Percentiles rank a stretch among this genome's conserved stretches.
Evolutionary conservation across 805 yeast species (phyloP).

Genomic region (Saccharomycopsis lassenensis): DNA sequence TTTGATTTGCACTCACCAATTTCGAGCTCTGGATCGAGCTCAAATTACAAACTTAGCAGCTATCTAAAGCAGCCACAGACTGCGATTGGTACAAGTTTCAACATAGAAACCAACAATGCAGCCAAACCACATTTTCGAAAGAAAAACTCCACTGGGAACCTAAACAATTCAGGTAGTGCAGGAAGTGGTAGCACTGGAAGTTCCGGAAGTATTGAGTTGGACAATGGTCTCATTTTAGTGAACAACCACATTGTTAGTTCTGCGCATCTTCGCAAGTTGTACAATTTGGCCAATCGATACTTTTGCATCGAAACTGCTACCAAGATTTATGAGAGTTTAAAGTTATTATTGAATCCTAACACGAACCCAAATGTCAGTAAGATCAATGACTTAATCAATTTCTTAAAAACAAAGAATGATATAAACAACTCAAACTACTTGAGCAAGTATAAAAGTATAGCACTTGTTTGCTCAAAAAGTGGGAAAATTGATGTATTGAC

Average conservation of each 20-base stretch:
- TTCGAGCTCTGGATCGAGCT: too few relatives aligned
- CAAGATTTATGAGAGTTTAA: slow-evolving; percentile 22
- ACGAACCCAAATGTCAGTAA: slow-evolving; percentile 11
- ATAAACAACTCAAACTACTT: slow-evolving; percentile 2
- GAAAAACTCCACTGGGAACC: too few relatives aligned
- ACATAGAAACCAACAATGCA: too few relatives aligned
- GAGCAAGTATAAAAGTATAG: slow-evolving; percentile 27
- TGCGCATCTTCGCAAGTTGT: slow-evolving; percentile 40
- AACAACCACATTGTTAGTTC: slow-evolving; percentile 51
- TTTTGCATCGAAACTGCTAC: slow-evolving; percentile 38
- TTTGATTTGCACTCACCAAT: too few relatives aligned
- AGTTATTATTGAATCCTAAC: slow-evolving; percentile 16
- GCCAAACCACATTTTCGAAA: too few relatives aligned
- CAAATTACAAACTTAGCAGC: too few relatives aligned
- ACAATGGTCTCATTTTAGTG: slow-evolving; percentile 50
- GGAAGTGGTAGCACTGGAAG: too few relatives aligned
- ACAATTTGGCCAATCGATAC: slow-evolving; percentile 39
- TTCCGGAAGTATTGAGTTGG: too few relatives aligned
- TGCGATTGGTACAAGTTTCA: too few relatives aligned
- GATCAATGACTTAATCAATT: slow-evolving; percentile 6
- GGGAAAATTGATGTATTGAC: slow-evolving; percentile 64
- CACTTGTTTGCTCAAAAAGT: slow-evolving; percentile 44
- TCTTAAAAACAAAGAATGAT: slow-evolving; percentile 15
- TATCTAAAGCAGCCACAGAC: too few relatives aligned
- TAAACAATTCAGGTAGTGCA: too few relatives aligned